phyloP scores from a whole-genome alignment of 2,329 filamentous ascomycete species.

The Penicillium concentricum region DNA sequence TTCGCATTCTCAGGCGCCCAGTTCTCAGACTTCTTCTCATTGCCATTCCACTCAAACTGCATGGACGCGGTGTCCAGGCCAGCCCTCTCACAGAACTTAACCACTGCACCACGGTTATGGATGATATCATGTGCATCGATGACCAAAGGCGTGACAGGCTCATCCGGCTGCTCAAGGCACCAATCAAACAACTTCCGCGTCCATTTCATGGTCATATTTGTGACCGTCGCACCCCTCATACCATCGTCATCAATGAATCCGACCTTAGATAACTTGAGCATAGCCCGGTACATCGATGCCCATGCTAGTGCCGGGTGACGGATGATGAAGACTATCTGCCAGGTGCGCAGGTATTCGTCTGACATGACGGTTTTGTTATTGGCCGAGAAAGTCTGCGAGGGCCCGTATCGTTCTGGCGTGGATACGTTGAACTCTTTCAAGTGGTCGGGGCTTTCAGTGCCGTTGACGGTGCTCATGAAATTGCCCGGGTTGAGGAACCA shows the following conservation, averaged over 20 bases:
- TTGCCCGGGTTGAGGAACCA: conserved; percentile 24
- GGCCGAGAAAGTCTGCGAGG: conserved; percentile 23
- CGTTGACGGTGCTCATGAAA: conserved; percentile 12
- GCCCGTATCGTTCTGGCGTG: conserved; percentile 10
- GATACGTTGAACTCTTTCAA: conserved; percentile 13
- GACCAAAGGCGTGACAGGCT: conserved; percentile 26
- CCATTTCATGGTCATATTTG: conserved; percentile 30
- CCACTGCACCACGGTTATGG: conserved; percentile 26
- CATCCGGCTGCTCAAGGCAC: conserved; percentile 22
- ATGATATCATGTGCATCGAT: conserved; percentile 42
- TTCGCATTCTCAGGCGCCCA: background rate
- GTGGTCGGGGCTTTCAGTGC: background rate
- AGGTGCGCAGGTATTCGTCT: conserved; percentile 34
- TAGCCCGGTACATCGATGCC: conserved; percentile 36
- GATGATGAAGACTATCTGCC: conserved; percentile 35
- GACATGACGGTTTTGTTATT: conserved; percentile 36
- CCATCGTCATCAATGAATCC: conserved; percentile 13
- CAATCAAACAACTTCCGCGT: conserved; percentile 36
- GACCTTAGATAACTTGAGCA: conserved; percentile 14
- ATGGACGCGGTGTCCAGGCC: conserved; percentile 31
- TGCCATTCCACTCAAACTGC: conserved; percentile 33
- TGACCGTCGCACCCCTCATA: conserved; percentile 6
- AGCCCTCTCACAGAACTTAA: conserved; percentile 24
- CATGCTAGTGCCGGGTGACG: conserved; percentile 41
- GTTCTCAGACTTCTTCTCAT: conserved; percentile 5